Evolutionary conservation across 768 basidiomycete genomes (phyloP).

Genomic region (Macrolepiota albuminosa): DNA sequence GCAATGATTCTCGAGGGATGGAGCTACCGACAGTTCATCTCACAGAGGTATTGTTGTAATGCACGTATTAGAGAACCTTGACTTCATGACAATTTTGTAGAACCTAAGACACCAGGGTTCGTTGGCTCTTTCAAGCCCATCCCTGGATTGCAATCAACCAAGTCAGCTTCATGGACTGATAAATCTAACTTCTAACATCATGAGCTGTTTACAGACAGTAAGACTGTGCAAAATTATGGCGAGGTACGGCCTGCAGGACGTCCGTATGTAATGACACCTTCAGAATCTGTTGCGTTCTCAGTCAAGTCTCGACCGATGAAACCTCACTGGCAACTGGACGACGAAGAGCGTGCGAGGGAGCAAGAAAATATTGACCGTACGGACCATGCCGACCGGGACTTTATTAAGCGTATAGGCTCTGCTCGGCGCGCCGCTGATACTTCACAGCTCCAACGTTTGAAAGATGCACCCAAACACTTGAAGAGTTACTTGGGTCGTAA

Average conservation of each 20-base stretch:
- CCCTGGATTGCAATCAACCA: conserved; percentile 4
- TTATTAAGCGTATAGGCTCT: conserved; percentile 12
- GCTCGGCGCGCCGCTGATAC: conserved; percentile 1
- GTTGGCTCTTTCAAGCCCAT: conserved; percentile 1
- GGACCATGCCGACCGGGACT: conserved; percentile 8
- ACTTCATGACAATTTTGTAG: background rate
- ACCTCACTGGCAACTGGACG: conserved; percentile 16
- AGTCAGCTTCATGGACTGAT: conserved; percentile 3
- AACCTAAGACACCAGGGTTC: background rate
- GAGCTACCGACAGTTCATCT: background rate
- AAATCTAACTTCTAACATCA: background rate
- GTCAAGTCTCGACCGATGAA: conserved; percentile 9
- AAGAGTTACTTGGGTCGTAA: conserved; percentile 7
- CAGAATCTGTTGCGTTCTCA: background rate
- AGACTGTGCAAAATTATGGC: background rate
- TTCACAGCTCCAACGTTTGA: background rate
- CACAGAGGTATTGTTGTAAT: background rate
- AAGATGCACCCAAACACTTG: background rate
- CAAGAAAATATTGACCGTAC: conserved; percentile 3
- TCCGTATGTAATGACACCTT: conserved; percentile 8
- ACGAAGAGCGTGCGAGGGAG: conserved; percentile 10
- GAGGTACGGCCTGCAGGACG: conserved; percentile 6
- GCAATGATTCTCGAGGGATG: background rate
- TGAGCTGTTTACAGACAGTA: conserved; percentile 4
- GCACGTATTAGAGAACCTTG: background rate